Percentiles rank a stretch among this genome's conserved stretches.
phyloP scores from a whole-genome alignment of 129 eudicot species.

The Ambrosia trifida region DNA sequence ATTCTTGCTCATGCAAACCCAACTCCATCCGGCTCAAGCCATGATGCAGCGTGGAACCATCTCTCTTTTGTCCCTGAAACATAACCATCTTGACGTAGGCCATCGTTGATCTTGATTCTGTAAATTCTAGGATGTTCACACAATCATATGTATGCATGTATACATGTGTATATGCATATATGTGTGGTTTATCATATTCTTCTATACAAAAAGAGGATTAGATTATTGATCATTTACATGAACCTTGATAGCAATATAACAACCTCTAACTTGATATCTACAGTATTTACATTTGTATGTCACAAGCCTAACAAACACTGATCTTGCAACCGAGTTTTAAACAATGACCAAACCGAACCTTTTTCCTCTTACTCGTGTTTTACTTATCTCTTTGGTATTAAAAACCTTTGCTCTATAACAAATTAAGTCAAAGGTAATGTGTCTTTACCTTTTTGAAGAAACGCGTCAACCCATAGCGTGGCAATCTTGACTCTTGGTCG shows the following conservation, averaged over 20 bases:
- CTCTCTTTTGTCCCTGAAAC: background rate
- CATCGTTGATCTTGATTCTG: constrained; percentile 10
- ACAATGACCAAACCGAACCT: constrained; percentile 20
- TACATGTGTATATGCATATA: background rate
- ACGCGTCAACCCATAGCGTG: constrained; percentile 30
- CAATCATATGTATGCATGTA: background rate
- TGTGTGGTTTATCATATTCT: background rate
- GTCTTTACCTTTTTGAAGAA: constrained; percentile 23
- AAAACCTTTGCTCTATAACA: constrained; percentile 9
- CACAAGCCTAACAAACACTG: constrained; percentile 21
- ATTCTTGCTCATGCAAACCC: constrained; percentile 2
- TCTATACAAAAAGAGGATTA: constrained; percentile 13
- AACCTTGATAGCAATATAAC: constrained; percentile 26
- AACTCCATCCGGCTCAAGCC: constrained; percentile 11
- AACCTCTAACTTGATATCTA: constrained; percentile 29
- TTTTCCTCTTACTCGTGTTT: constrained; percentile 21
- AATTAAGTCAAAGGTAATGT: constrained; percentile 21
- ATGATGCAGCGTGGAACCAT: constrained; percentile 8
- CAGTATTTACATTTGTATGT: constrained; percentile 34
- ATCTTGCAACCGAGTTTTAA: constrained; percentile 7
- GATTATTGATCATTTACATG: constrained; percentile 31
- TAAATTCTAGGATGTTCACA: constrained; percentile 11
- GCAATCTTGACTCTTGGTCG: constrained; percentile 58
- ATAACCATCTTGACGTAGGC: constrained; percentile 12
- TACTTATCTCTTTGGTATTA: constrained; percentile 10